Percentiles rank a stretch among this genome's conserved stretches.
These are phyloP conservation scores for Singerocomus rubriflavus DNA, from an alignment of 1,284 basidiomycete species.

Conservation along the genomic window DNA sequence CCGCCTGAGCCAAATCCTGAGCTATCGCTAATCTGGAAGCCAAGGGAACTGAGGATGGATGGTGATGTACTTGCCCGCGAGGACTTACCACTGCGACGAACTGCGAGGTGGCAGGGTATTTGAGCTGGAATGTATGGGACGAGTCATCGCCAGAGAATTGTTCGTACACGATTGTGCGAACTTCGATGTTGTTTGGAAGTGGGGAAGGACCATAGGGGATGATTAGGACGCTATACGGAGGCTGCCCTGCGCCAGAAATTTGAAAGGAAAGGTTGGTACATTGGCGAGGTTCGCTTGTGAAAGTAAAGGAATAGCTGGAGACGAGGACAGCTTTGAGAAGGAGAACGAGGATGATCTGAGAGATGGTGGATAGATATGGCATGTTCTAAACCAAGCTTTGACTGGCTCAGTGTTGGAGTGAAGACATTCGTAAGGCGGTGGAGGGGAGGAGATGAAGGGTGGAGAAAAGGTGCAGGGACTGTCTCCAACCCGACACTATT, in stretches of 20 bases:
- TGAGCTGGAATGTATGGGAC: constrained; percentile 53
- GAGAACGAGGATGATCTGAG: constrained; percentile 8
- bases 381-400: constrained; percentile 11
- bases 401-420: not conserved
- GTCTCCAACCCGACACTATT: not conserved
- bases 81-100: constrained; percentile 72
- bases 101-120: constrained; percentile 63
- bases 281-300: constrained; percentile 56
- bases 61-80: no score
- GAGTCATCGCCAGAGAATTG: constrained; percentile 45
- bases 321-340: constrained; percentile 24
- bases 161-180: constrained; percentile 55
- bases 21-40: constrained; percentile 65
- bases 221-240: constrained; percentile 65
- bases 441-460: not conserved
- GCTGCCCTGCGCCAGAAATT: constrained; percentile 48
- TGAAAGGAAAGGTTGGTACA: constrained; percentile 58
- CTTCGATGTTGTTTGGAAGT: constrained; percentile 59
- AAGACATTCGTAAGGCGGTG: constrained; percentile 12
- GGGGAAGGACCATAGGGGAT: constrained; percentile 64
- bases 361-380: not conserved
- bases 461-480: not conserved
- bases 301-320: constrained; percentile 51
- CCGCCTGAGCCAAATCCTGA: constrained; percentile 71
- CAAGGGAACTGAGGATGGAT: not conserved